Evolutionary conservation across 2,329 filamentous ascomycete genomes (phyloP).

Genomic region (Blumeriella jaapii): DNA sequence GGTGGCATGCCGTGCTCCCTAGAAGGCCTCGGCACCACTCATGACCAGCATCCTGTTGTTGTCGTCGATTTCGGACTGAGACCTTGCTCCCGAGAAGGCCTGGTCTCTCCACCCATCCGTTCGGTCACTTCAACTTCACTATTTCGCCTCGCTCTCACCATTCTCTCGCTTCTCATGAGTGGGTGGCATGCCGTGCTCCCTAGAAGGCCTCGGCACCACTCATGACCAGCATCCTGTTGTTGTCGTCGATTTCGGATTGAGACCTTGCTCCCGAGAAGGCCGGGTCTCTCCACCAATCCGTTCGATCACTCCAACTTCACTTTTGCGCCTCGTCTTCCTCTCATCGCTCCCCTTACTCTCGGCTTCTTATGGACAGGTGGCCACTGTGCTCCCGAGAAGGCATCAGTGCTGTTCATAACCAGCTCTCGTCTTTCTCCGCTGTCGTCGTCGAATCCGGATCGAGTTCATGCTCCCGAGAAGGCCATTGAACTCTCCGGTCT

Average conservation of each 20-base stretch:
- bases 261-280: background rate
- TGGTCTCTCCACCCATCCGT: background rate
- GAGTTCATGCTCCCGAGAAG: conserved; percentile 1
- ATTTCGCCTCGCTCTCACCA: background rate
- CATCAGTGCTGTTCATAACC: background rate
- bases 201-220: background rate
- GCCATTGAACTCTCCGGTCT: background rate
- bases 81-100: conserved; percentile 1
- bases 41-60: background rate
- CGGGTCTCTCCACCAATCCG: background rate
- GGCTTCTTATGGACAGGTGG: background rate
- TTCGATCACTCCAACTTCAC: background rate
- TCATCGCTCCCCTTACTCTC: background rate
- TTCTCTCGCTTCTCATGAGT: background rate
- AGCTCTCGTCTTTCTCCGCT: no score
- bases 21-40: background rate
- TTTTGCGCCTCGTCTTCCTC: background rate
- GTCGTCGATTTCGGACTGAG: background rate
- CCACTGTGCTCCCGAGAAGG: conserved; percentile 1
- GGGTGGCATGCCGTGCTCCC: background rate
- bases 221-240: background rate
- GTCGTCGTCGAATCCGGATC: background rate
- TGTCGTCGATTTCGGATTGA: background rate
- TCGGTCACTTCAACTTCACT: background rate
- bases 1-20: background rate